Percentiles rank a stretch among this genome's conserved stretches.
phyloP scores from a whole-genome alignment of 1,139 yeast species.

The Meyerozyma smithsonii region DNA sequence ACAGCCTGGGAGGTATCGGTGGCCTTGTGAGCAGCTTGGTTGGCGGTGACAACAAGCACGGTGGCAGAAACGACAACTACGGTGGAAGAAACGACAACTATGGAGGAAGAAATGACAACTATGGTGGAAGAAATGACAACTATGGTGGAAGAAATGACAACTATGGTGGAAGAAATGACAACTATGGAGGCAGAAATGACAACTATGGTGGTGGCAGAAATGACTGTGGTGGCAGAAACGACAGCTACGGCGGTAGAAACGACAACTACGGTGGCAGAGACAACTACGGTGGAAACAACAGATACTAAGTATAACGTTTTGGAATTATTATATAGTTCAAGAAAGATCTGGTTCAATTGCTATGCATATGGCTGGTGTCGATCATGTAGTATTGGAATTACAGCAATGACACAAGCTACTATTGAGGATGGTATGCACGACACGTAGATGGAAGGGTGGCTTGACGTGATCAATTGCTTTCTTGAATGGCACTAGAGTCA shows the following conservation, averaged over 20 bases:
- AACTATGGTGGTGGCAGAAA: background rate
- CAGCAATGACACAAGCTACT: too few species aligned
- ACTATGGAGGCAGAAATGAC: background rate
- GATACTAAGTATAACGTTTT: too few species aligned
- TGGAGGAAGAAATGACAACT: constrained; percentile 2
- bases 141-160: background rate
- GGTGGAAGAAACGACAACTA: constrained; percentile 2
- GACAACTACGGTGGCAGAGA: background rate
- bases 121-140: constrained; percentile 1
- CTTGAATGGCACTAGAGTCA: too few species aligned
- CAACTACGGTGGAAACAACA: background rate
- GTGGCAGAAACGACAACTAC: constrained; percentile 1
- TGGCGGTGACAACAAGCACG: background rate
- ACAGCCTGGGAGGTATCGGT: background rate
- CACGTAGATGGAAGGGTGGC: too few species aligned
- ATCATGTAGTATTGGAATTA: too few species aligned
- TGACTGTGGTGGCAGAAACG: background rate
- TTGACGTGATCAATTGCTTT: too few species aligned
- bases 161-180: background rate
- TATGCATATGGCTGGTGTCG: too few species aligned
- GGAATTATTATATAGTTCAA: too few species aligned
- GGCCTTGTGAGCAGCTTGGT: background rate
- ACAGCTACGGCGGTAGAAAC: background rate
- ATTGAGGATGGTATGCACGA: too few species aligned
- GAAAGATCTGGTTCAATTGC: too few species aligned